A percentile compares a stretch with the other conserved stretches of the same genome.
These are phyloP conservation scores for Ambrosiella xylebori DNA, from an alignment of 2,329 filamentous ascomycete species.

Conservation along the genomic window DNA sequence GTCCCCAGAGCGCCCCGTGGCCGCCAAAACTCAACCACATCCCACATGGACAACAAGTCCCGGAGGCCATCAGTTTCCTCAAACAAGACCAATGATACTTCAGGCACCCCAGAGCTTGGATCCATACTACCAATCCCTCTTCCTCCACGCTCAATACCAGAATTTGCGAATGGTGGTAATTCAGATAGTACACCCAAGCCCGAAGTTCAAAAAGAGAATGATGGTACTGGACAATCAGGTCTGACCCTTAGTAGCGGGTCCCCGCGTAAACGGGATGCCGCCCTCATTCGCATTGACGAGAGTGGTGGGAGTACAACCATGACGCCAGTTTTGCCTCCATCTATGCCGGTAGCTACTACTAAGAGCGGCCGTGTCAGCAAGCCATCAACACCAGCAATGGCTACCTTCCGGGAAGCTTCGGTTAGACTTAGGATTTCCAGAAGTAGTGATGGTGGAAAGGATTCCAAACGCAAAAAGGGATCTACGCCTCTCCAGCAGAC, in stretches of 20 bases:
- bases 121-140: slow-evolving; percentile 18
- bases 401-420: slow-evolving; percentile 37
- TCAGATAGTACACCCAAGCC: slow-evolving; percentile 18
- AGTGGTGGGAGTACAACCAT: slow-evolving; percentile 16
- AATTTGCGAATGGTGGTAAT: slow-evolving; percentile 15
- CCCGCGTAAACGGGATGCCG: slow-evolving; percentile 9
- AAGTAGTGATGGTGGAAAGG: slow-evolving; percentile 20
- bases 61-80: slow-evolving; percentile 43
- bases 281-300: slow-evolving; percentile 2
- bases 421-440: slow-evolving; percentile 35
- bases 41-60: slow-evolving; percentile 36
- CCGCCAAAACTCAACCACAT: slow-evolving; percentile 56
- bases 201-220: slow-evolving; percentile 26
- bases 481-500: slow-evolving; percentile 6
- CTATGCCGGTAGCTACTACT: slow-evolving; percentile 34
- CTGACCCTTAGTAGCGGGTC: slow-evolving; percentile 1
- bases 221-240: slow-evolving; percentile 27
- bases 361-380: slow-evolving; percentile 51
- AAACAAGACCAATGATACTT: slow-evolving; percentile 40
- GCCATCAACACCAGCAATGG: slow-evolving; percentile 45
- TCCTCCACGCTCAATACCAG: slow-evolving; percentile 14
- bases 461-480: slow-evolving; percentile 12
- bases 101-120: slow-evolving; percentile 23
- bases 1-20: slow-evolving; percentile 47
- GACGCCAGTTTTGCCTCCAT: slow-evolving; percentile 27